phyloP scores from a whole-genome alignment of 1,284 basidiomycete species.

The Ganoderma lingzhi region DNA sequence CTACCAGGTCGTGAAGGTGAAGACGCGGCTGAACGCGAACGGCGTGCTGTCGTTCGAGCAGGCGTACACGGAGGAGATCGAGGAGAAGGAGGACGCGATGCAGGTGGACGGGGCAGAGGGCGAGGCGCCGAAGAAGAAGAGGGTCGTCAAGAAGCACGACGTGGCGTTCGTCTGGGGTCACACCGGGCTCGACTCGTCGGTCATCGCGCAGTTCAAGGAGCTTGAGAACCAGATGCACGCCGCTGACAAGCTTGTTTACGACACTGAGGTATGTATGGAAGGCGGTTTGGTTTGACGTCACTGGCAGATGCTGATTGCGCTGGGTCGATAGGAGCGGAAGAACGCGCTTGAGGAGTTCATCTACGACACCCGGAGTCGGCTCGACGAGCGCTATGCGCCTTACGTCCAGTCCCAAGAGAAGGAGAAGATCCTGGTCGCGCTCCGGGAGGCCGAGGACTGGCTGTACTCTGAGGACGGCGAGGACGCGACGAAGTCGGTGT shows the following conservation, averaged over 20 bases:
- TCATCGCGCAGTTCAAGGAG: conserved; percentile 77
- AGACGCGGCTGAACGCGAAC: conserved; percentile 86
- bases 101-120: conserved; percentile 64
- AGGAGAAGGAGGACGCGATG: conserved; percentile 85
- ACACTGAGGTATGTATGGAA: conserved; percentile 86
- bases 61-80: conserved; percentile 84
- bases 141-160: conserved; percentile 82
- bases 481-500: conserved; percentile 85
- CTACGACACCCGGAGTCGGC: conserved; percentile 91
- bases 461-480: conserved; percentile 96
- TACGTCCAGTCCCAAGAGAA: conserved; percentile 84
- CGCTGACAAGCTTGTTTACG: conserved; percentile 92
- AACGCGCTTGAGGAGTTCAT: conserved; percentile 98
- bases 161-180: conserved; percentile 75
- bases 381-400: conserved; percentile 84
- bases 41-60: conserved; percentile 87
- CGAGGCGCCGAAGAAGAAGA: conserved; percentile 83
- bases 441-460: conserved; percentile 91
- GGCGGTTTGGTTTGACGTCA: not conserved
- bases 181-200: conserved; percentile 66
- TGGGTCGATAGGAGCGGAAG: conserved; percentile 79
- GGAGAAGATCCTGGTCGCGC: conserved; percentile 70
- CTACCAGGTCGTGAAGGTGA: conserved; percentile 85
- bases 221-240: conserved; percentile 88
- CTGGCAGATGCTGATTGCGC: conserved; percentile 15